Percentiles rank a stretch among this genome's conserved stretches.
Conservation (phyloP, 371 early-diverging fungal species). For the Vairimorpha necatrix region DNA sequence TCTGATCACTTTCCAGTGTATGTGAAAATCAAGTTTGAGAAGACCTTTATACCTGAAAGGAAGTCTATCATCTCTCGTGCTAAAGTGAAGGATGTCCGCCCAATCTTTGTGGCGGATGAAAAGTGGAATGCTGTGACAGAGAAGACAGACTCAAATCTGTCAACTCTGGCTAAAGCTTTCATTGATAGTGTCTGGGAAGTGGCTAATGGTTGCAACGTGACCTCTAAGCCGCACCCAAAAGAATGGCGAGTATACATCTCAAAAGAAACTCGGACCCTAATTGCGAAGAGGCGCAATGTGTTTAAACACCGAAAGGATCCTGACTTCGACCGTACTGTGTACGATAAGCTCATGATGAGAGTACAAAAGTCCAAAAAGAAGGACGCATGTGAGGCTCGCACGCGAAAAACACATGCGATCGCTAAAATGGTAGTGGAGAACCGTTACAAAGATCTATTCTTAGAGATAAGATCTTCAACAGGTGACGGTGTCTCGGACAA, state of each 20-base stretch:
- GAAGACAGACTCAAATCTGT: background rate
- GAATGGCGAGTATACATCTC: background rate
- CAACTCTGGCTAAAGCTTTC: background rate
- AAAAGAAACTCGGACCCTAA: background rate
- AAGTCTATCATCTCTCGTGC: background rate
- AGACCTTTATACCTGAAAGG: background rate
- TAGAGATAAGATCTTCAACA: background rate
- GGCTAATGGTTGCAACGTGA: background rate
- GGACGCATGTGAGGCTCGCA: conserved; percentile 1
- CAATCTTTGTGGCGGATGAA: background rate
- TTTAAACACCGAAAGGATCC: background rate
- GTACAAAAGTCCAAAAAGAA: background rate
- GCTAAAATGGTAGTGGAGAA: conserved; percentile 4
- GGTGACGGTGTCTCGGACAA: background rate
- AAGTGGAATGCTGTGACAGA: conserved; percentile 3
- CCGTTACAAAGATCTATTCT: background rate
- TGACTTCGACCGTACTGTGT: background rate
- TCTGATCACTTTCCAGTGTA: conserved; percentile 6
- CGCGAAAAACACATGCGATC: background rate
- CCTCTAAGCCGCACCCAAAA: background rate
- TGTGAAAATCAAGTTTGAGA: background rate
- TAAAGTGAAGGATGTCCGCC: conserved; percentile 2
- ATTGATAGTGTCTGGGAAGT: conserved; percentile 5
- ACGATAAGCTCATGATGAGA: background rate
- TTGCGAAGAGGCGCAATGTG: background rate